Percentiles rank a stretch among this genome's conserved stretches.
phyloP scores from a whole-genome alignment of 2,329 filamentous ascomycete genomes.

The Tympanopsis confertula region DNA sequence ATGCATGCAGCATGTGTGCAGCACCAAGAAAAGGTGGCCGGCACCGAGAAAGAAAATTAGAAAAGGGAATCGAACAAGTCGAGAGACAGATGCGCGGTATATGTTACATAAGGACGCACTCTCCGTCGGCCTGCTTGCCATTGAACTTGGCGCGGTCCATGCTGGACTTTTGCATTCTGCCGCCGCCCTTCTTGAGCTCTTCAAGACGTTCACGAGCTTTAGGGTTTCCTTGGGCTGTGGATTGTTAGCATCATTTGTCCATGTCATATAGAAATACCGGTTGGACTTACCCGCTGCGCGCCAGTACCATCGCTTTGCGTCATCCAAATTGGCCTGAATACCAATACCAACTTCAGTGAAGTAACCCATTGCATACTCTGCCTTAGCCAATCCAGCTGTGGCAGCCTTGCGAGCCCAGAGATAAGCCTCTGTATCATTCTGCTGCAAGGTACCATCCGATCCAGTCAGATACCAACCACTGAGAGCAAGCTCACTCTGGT shows the following conservation, averaged over 20 bases:
- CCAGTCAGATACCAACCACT: slow-evolving; percentile 95
- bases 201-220: slow-evolving; percentile 88
- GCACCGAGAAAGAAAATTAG: background rate
- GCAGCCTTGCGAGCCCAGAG: slow-evolving; percentile 94
- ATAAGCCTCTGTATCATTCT: slow-evolving; percentile 92
- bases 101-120: slow-evolving; percentile 71
- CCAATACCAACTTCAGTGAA: slow-evolving; percentile 94
- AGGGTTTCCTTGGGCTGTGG: slow-evolving; percentile 77
- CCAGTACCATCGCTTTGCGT: slow-evolving; percentile 97
- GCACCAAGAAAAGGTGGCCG: background rate
- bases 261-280: background rate
- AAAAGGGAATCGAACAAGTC: background rate
- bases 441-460: slow-evolving; percentile 72
- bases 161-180: slow-evolving; percentile 62
- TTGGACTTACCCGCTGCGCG: slow-evolving; percentile 74
- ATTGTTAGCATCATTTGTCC: slow-evolving; percentile 12
- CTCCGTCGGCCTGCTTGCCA: slow-evolving; percentile 76
- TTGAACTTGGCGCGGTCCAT: slow-evolving; percentile 61
- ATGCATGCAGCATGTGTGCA: background rate
- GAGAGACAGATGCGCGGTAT: background rate
- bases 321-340: slow-evolving; percentile 72
- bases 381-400: slow-evolving; percentile 75
- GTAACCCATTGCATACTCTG: slow-evolving; percentile 96
- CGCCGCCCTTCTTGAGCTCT: slow-evolving; percentile 66
- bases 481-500: slow-evolving; percentile 76